These are phyloP conservation scores for Pezicula rhizophila DNA, from an alignment of 2,329 filamentous ascomycete species.

Conservation along the genomic window DNA sequence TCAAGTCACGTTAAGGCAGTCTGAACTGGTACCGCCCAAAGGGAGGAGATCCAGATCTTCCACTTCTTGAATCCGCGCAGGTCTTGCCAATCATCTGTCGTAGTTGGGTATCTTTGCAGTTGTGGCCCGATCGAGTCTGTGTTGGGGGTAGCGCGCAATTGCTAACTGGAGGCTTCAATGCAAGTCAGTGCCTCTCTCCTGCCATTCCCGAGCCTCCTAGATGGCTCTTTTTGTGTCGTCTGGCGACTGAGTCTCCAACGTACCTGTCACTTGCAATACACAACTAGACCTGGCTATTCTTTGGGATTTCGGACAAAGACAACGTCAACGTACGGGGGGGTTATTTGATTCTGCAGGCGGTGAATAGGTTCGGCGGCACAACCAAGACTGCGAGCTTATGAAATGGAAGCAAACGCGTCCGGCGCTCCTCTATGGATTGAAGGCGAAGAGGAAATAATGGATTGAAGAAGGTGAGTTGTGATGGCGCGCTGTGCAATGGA, in stretches of 20 bases:
- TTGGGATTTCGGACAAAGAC: too few relatives aligned
- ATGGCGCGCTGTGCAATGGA: background rate
- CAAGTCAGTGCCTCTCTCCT: too few relatives aligned
- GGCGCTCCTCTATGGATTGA: slow-evolving; percentile 10
- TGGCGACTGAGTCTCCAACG: too few relatives aligned
- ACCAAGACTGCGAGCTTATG: slow-evolving; percentile 9
- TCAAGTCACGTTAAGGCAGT: background rate
- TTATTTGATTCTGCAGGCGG: background rate
- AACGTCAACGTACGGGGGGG: background rate
- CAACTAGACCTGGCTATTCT: too few relatives aligned
- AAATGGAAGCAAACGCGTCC: slow-evolving; percentile 13
- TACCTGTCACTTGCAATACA: too few relatives aligned
- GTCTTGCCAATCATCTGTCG: background rate
- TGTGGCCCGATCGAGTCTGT: background rate
- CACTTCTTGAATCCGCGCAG: background rate
- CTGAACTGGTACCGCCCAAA: background rate
- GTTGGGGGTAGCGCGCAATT: background rate
- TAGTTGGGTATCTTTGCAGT: background rate
- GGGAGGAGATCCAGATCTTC: background rate
- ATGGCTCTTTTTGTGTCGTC: too few relatives aligned
- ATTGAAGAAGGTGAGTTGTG: background rate
- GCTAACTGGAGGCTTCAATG: too few relatives aligned
- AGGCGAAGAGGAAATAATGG: slow-evolving; percentile 1
- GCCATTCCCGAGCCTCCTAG: too few relatives aligned
- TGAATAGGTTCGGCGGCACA: background rate